Conservation (phyloP, 768 basidiomycete genomes). For the Cystofilobasidium macerans region DNA sequence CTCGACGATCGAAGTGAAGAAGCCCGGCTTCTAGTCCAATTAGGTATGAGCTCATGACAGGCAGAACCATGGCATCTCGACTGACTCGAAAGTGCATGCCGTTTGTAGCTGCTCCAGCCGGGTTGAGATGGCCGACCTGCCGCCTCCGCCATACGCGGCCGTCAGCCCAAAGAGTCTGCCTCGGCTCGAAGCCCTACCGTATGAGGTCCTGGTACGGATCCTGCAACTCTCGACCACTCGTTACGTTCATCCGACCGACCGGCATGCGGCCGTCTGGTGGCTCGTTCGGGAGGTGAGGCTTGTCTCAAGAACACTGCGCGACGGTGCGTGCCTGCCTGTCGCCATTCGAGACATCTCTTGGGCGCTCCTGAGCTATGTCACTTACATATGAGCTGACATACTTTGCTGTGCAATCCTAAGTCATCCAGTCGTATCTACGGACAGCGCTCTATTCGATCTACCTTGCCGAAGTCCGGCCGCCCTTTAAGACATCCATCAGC, state of each 20-base stretch:
- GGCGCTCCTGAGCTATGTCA: too few relatives aligned
- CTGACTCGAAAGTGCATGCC: too few relatives aligned
- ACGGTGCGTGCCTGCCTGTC: not conserved
- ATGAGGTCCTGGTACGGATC: not conserved
- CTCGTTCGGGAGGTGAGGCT: not conserved
- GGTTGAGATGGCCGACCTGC: not conserved
- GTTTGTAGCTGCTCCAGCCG: too few relatives aligned
- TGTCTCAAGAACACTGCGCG: not conserved
- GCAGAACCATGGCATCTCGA: too few relatives aligned
- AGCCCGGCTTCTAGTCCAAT: too few relatives aligned
- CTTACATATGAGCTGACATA: not conserved
- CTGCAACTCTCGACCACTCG: not conserved
- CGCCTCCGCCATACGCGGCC: not conserved
- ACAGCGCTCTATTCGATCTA: not conserved
- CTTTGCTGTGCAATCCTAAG: not conserved
- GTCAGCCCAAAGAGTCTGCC: not conserved
- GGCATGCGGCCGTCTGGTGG: not conserved
- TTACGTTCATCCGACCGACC: not conserved
- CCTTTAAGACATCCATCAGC: not conserved
- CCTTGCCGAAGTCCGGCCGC: not conserved
- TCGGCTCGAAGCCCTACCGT: not conserved
- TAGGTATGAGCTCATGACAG: too few relatives aligned
- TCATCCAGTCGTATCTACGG: not conserved
- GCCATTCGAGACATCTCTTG: too few relatives aligned
- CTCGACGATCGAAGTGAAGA: too few relatives aligned